Conservation (phyloP, 202 grass and related monocot genomes). For the Saccharum hybrid region DNA sequence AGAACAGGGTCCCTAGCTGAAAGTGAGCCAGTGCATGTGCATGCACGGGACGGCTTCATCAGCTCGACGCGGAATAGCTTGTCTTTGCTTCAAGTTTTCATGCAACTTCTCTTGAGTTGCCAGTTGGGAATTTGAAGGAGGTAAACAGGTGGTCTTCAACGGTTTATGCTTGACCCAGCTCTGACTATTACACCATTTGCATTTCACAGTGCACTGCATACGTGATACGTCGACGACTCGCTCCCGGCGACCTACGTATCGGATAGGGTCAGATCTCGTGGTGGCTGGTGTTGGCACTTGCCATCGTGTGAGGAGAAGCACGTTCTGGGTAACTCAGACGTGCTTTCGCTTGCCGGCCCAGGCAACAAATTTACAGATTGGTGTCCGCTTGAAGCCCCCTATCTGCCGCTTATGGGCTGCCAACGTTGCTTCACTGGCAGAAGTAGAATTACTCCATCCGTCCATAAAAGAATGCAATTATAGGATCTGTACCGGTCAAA, state of each 20-base stretch:
- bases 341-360: not conserved
- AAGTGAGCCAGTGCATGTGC: not conserved
- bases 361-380: no score
- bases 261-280: not conserved
- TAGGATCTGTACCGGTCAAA: no score
- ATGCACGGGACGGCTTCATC: not conserved
- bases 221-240: slow-evolving; percentile 8
- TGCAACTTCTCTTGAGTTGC: slow-evolving; percentile 3
- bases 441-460: not conserved
- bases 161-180: not conserved
- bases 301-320: not conserved
- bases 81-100: not conserved
- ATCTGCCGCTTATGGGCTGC: no score
- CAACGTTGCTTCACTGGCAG: no score
- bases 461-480: no score
- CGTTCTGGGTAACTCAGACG: not conserved
- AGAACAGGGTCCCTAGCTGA: not conserved
- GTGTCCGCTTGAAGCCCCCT: no score
- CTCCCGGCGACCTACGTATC: not conserved
- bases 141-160: not conserved
- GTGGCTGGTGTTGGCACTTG: not conserved
- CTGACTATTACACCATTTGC: not conserved
- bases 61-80: slow-evolving; percentile 5
- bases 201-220: no score
- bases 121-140: not conserved